Evolutionary conservation across 2,329 filamentous ascomycete genomes (phyloP), one percentile per base, ranked within the genome.

Genomic region (Venturia effusa): DNA sequence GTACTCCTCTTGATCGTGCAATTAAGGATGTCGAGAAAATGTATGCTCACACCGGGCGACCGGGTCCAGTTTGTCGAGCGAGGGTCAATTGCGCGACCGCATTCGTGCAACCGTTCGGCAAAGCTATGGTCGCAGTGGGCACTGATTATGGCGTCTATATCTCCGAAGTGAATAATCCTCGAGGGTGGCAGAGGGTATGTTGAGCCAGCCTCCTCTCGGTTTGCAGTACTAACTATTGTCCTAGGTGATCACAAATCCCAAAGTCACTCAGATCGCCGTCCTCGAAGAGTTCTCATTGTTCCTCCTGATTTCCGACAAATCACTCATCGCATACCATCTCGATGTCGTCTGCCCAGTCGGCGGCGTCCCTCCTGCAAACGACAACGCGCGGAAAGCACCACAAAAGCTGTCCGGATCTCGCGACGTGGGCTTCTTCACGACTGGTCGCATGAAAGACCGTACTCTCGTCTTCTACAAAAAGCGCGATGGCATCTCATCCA

Each of bases 381-480:
- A 96, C 72, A 93, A 86, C 54, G 81, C 87, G 3, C 86, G 90
- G 32, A 86, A 89, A 67, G 91, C 94, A n/a, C 94, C 94, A 0
- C 93, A 97, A 73, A 91, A 93, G 70, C 82, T 99, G 40, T 89
- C 87, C 2, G 87, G 88, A 34, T 89, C 88, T 67, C 90, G 94
- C 72, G 94, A 99, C 72, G 92, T 99, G 24, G 90, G 92, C 17
- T 99, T 97, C 80, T 99, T 99, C 74, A 90, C 92, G 19, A 94
- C 92, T 1, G 94, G 93, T 11, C 86, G 89, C 66, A 97, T 99
- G 92, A 99, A 99, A 80, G 94, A 99, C 66, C 86, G 94, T 8
- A 92, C 89, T 68, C 80, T 99, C 8, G 86, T 99, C 34, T 93
- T 99, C 74, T 99, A 97, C 83, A 97, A 97, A 78, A 95, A 95